These are phyloP conservation scores for Capsella bursapastoris DNA, from an alignment of 345 rosid genomes.

Conservation along the genomic window DNA sequence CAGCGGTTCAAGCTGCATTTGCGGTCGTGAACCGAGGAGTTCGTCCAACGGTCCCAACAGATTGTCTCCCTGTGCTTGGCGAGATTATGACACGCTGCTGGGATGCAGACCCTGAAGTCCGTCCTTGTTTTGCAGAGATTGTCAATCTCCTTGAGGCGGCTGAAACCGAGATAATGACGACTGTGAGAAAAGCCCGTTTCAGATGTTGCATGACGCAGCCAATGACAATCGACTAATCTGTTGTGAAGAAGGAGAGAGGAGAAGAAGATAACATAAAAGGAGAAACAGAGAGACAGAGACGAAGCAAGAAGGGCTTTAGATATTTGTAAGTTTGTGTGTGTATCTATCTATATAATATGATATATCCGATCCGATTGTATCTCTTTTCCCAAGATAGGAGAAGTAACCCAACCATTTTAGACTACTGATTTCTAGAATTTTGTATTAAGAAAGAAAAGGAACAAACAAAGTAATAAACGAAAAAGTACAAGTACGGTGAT, in stretches of 20 bases:
- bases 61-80: conserved; percentile 53
- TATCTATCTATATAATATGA: conserved; percentile 35
- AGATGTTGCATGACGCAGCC: conserved; percentile 56
- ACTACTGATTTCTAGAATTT: conserved; percentile 34
- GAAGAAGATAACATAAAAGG: conserved; percentile 36
- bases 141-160: conserved; percentile 52
- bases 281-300: conserved; percentile 11
- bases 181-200: conserved; percentile 56
- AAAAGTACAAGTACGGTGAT: not conserved
- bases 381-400: conserved; percentile 45
- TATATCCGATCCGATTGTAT: conserved; percentile 31
- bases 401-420: conserved; percentile 48
- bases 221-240: conserved; percentile 50
- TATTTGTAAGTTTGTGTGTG: conserved; percentile 54
- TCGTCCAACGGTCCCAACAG: conserved; percentile 49
- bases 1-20: conserved; percentile 51
- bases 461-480: no score
- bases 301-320: conserved; percentile 47
- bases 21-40: conserved; percentile 53
- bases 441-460: conserved; percentile 31
- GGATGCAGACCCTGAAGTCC: conserved; percentile 52
- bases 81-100: conserved; percentile 56
- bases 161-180: conserved; percentile 49
- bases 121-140: conserved; percentile 50
- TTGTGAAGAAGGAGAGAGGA: conserved; percentile 22